Conservation (phyloP, 2,329 filamentous ascomycete species). For the Nigrospora sphaerica region DNA sequence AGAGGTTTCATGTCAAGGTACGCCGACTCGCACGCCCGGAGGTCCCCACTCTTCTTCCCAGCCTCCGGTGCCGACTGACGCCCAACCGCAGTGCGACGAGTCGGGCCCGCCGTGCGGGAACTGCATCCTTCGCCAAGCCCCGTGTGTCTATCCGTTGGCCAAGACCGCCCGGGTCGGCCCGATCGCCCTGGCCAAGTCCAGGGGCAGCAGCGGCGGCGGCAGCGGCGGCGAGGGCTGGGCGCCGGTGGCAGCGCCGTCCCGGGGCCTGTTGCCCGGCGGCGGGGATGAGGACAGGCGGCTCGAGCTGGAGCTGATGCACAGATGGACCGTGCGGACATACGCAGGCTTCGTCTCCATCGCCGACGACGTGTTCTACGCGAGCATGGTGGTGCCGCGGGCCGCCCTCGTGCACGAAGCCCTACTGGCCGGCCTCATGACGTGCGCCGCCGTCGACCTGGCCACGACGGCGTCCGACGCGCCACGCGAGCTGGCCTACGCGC, state of each 20-base stretch:
- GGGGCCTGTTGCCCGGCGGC: no score
- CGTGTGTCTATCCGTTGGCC: background rate
- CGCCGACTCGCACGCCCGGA: background rate
- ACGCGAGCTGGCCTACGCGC: background rate
- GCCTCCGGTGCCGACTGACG: background rate
- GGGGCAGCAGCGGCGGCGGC: no score
- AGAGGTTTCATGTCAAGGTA: slow-evolving; percentile 2
- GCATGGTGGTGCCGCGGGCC: background rate
- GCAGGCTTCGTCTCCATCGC: background rate
- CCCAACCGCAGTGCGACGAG: background rate
- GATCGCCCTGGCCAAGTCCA: no score
- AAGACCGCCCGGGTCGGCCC: background rate
- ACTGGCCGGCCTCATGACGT: background rate
- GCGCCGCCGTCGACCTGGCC: background rate
- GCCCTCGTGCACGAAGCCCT: background rate
- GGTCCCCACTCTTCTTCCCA: background rate
- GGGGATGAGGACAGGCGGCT: background rate
- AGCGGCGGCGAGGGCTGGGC: no score
- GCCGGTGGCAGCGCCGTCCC: no score
- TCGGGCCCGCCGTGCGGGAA: slow-evolving; percentile 1
- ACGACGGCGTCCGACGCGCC: background rate
- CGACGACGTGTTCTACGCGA: background rate
- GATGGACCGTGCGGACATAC: background rate
- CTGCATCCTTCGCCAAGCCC: background rate
- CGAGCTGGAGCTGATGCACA: slow-evolving; percentile 2